phyloP scores from a whole-genome alignment of 23 red algal species.

The Porphyridium purpureum region DNA sequence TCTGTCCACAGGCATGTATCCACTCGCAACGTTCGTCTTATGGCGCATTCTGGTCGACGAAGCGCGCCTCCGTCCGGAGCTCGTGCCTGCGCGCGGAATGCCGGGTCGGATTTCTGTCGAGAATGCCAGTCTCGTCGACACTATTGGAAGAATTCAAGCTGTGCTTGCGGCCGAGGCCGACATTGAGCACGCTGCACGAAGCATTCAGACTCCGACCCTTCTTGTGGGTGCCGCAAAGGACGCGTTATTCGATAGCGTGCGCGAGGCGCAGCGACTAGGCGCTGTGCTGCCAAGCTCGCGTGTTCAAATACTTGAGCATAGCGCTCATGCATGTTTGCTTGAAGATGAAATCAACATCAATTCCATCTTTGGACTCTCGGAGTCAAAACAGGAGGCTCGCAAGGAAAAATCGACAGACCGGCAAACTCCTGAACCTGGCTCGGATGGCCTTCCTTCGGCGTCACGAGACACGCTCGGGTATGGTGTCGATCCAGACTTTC shows the following conservation, averaged over 20 bases:
- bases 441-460: no score
- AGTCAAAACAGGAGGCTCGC: no score
- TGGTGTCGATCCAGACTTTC: no score
- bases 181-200: background rate
- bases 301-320: background rate
- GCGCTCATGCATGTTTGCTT: slow-evolving; percentile 19
- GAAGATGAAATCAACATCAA: slow-evolving; percentile 18
- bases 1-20: slow-evolving; percentile 13
- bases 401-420: no score
- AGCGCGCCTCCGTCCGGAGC: slow-evolving; percentile 1
- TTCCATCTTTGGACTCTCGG: no score
- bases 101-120: slow-evolving; percentile 4
- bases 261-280: slow-evolving; percentile 13
- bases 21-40: slow-evolving; percentile 9
- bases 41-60: slow-evolving; percentile 15
- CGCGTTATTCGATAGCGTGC: slow-evolving; percentile 7
- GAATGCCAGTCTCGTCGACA: slow-evolving; percentile 11
- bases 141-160: slow-evolving; percentile 8
- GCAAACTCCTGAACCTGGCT: no score
- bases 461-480: no score
- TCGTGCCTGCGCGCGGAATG: slow-evolving; percentile 3
- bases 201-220: background rate
- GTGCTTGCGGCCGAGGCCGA: slow-evolving; percentile 4
- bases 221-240: slow-evolving; percentile 16
- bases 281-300: slow-evolving; percentile 3